Conservation (phyloP, 768 basidiomycete species). For the Collybia mongolica region DNA sequence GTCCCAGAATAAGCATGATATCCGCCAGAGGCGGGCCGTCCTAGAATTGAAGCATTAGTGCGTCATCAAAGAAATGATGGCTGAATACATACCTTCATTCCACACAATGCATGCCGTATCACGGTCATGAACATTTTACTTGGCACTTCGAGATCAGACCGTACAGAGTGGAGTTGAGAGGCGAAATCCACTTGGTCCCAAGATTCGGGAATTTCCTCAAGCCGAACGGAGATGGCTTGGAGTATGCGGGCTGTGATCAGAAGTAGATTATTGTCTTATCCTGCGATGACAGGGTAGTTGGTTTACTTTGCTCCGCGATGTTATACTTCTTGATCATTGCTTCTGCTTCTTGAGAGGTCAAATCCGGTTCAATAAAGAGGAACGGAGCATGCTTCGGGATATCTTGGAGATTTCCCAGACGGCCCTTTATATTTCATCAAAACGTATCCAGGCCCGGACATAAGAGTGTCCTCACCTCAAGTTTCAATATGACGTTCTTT, state of each 20-base stretch:
- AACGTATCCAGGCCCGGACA: not conserved
- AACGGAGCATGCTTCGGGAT: constrained; percentile 68
- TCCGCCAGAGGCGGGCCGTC: constrained; percentile 49
- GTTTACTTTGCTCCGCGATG: constrained; percentile 43
- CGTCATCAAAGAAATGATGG: not conserved
- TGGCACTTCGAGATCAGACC: constrained; percentile 34
- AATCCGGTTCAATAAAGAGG: constrained; percentile 75
- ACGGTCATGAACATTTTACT: constrained; percentile 66
- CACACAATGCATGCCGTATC: constrained; percentile 77
- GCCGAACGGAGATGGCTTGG: constrained; percentile 22
- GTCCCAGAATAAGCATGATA: constrained; percentile 41
- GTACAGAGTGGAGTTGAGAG: constrained; percentile 42
- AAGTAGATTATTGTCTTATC: not conserved
- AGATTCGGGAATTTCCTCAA: constrained; percentile 27
- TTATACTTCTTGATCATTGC: constrained; percentile 47
- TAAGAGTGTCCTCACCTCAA: constrained; percentile 45
- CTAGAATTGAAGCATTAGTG: constrained; percentile 21
- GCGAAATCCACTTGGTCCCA: constrained; percentile 40
- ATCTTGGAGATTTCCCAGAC: constrained; percentile 69
- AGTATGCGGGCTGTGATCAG: constrained; percentile 29
- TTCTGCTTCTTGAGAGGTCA: constrained; percentile 50
- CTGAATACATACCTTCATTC: constrained; percentile 63
- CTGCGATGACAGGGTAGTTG: not conserved
- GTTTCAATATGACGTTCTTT: constrained; percentile 55
- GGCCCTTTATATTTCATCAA: constrained; percentile 43